Evolutionary conservation across 202 grass and related monocot species (phyloP).

Genomic region (Hordeum pubiflorum): DNA sequence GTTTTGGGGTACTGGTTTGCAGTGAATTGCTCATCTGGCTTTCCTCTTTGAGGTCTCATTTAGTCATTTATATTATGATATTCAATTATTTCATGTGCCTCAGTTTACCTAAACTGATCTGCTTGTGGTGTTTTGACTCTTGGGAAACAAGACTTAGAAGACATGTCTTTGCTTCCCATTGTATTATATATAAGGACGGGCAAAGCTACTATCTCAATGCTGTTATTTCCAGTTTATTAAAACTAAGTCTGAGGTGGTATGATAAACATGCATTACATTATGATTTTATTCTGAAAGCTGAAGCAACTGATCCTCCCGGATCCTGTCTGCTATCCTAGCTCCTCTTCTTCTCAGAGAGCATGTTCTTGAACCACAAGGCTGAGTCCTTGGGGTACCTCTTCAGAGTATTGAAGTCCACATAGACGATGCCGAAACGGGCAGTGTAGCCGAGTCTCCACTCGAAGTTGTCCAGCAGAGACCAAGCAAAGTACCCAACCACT

Average conservation of each 20-base stretch:
- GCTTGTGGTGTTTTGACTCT: not conserved
- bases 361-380: slow-evolving; percentile 80
- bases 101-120: not conserved
- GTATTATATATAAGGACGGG: not conserved
- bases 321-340: not conserved
- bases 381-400: slow-evolving; percentile 80
- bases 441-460: slow-evolving; percentile 91
- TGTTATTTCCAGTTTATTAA: not conserved
- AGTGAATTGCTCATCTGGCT: not conserved
- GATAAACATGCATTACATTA: not conserved
- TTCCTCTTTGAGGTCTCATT: not conserved
- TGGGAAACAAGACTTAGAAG: not conserved
- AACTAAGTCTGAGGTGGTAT: slow-evolving; percentile 4
- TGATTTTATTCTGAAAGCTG: not conserved
- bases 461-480: slow-evolving; percentile 96
- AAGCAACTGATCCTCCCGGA: not conserved
- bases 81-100: not conserved
- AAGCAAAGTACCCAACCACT: slow-evolving; percentile 83
- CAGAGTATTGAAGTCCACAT: slow-evolving; percentile 68
- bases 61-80: too few species aligned
- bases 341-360: slow-evolving; percentile 48
- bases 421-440: slow-evolving; percentile 78
- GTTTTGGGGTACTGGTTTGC: not conserved
- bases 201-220: not conserved
- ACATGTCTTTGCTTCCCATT: not conserved